These are phyloP conservation scores for Rhododendron simsii DNA, from an alignment of 148 eudicot species.

Conservation along the genomic window DNA sequence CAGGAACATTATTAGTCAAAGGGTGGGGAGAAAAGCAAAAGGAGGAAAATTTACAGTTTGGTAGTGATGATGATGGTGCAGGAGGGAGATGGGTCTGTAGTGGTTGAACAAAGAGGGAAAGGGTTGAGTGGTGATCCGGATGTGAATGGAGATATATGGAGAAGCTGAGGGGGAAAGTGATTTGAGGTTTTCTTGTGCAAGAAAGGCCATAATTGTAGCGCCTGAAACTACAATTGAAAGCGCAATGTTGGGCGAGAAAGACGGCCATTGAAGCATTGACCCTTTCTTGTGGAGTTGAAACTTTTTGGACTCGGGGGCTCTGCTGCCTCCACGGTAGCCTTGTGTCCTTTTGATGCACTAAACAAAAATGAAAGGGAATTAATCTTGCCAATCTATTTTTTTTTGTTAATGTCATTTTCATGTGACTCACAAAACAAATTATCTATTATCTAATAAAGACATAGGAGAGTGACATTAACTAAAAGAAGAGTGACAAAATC, in stretches of 20 bases:
- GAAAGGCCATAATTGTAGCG: constrained; percentile 11
- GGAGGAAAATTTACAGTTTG: background rate
- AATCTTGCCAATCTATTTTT: too few relatives aligned
- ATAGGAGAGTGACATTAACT: too few relatives aligned
- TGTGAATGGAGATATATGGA: constrained; percentile 10
- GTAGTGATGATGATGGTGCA: background rate
- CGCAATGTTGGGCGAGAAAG: background rate
- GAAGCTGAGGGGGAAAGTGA: background rate
- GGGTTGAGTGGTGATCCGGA: constrained; percentile 28
- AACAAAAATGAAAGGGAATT: too few relatives aligned
- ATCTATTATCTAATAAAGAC: too few relatives aligned
- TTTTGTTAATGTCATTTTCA: too few relatives aligned
- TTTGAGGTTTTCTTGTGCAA: background rate
- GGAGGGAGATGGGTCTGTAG: background rate
- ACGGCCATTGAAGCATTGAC: constrained; percentile 9
- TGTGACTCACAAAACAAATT: too few relatives aligned
- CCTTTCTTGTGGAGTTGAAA: background rate
- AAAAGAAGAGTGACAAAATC: too few relatives aligned
- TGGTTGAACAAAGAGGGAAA: background rate
- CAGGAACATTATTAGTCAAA: background rate
- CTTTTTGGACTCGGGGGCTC: too few relatives aligned
- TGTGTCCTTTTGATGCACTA: too few relatives aligned
- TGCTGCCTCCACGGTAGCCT: too few relatives aligned
- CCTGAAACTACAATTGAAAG: background rate
- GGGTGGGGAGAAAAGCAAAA: background rate